These are phyloP conservation scores for Penicillium sp. DNA, from an alignment of 2,329 filamentous ascomycete species.

Conservation along the genomic window DNA sequence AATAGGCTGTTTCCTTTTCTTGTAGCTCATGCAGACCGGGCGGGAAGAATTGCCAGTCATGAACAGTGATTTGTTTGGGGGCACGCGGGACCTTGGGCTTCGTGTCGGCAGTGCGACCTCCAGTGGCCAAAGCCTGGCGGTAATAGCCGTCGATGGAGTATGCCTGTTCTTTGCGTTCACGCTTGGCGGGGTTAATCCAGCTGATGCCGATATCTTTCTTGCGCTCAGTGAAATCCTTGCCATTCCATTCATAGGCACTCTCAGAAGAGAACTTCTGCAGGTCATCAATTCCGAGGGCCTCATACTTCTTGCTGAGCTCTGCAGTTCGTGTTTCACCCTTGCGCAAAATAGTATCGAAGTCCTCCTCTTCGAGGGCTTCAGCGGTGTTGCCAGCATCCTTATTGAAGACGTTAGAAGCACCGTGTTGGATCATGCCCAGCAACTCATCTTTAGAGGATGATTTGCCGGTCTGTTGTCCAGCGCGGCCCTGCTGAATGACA, in stretches of 20 bases:
- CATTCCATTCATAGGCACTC: slow-evolving; percentile 98
- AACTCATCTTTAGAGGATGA: slow-evolving; percentile 95
- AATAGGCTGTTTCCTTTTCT: slow-evolving; percentile 92
- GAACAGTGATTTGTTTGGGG: slow-evolving; percentile 84
- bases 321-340: slow-evolving; percentile 87
- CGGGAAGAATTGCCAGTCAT: slow-evolving; percentile 98
- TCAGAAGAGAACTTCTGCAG: slow-evolving; percentile 97
- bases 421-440: slow-evolving; percentile 96
- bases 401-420: slow-evolving; percentile 90
- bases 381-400: slow-evolving; percentile 60
- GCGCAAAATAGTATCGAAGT: slow-evolving; percentile 83
- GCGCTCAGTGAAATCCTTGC: slow-evolving; percentile 85
- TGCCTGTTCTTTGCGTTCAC: slow-evolving; percentile 94
- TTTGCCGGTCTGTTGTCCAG: slow-evolving; percentile 84
- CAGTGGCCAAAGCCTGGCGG: slow-evolving; percentile 79
- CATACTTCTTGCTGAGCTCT: slow-evolving; percentile 86
- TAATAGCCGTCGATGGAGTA: slow-evolving; percentile 99
- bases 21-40: slow-evolving; percentile 79
- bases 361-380: slow-evolving; percentile 69
- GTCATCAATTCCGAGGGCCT: slow-evolving; percentile 94
- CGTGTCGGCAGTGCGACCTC: slow-evolving; percentile 71
- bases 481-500: slow-evolving; percentile 94
- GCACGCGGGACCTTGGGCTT: slow-evolving; percentile 95
- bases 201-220: slow-evolving; percentile 89
- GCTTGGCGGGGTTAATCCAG: slow-evolving; percentile 98